Evolutionary conservation across 1,284 basidiomycete species (phyloP).

Genomic region (Malassezia sp.): DNA sequence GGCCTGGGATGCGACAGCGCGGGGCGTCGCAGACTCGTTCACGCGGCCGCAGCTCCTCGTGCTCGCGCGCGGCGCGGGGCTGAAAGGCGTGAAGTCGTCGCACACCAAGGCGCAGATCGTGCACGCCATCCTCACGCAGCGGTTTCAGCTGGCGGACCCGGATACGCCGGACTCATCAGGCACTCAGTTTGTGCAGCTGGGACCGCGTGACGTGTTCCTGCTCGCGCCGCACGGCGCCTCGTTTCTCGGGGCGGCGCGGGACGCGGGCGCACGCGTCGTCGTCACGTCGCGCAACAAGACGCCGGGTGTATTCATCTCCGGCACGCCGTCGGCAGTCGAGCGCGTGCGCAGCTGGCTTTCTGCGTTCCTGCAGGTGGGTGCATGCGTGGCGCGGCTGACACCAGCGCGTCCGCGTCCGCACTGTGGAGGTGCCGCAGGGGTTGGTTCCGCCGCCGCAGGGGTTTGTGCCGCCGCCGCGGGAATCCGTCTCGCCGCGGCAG

Average conservation of each 20-base stretch:
- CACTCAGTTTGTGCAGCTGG: not conserved
- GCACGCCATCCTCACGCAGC: conserved; percentile 8
- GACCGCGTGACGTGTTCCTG: conserved; percentile 4
- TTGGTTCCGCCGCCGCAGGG: no score
- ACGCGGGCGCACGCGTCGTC: not conserved
- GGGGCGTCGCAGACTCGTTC: conserved; percentile 5
- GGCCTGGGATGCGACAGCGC: not conserved
- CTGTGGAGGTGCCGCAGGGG: not conserved
- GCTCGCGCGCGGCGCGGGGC: conserved; percentile 4
- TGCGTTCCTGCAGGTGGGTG: no score
- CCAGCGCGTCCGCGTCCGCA: no score
- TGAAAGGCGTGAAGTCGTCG: not conserved
- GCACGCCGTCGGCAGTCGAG: not conserved
- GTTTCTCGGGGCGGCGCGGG: not conserved
- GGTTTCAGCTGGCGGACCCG: conserved; percentile 6
- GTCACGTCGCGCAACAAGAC: conserved; percentile 1
- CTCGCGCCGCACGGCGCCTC: not conserved
- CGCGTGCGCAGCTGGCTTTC: conserved; percentile 3
- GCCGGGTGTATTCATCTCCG: conserved; percentile 3
- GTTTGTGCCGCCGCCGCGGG: no score
- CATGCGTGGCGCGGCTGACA: not conserved
- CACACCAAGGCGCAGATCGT: conserved; percentile 3
- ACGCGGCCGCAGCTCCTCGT: conserved; percentile 10
- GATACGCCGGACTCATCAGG: no score
- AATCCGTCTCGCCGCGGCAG: no score